Percentiles rank a stretch among this genome's conserved stretches.
phyloP scores from a whole-genome alignment of 73 alveolate species.

The Symbiodinium pilosum region DNA sequence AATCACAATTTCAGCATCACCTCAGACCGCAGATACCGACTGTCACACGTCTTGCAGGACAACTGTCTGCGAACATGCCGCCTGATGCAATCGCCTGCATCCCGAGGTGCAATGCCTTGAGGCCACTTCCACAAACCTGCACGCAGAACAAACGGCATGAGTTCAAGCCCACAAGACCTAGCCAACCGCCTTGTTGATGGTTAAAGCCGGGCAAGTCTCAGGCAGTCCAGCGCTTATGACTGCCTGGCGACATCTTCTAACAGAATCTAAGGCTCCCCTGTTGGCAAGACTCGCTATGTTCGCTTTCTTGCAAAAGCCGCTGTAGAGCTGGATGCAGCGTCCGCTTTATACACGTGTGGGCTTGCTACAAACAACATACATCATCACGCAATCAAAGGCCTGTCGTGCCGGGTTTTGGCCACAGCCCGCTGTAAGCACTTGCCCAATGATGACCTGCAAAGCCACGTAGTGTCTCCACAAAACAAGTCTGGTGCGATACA shows the following conservation, averaged over 20 bases:
- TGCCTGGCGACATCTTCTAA: too few species aligned
- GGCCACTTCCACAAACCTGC: slow-evolving; percentile 95
- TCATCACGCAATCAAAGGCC: too few species aligned
- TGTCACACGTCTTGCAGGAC: background rate
- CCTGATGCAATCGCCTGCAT: slow-evolving; percentile 85
- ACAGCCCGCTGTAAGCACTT: slow-evolving; percentile 94
- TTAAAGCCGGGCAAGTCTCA: slow-evolving; percentile 85
- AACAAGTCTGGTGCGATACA: background rate
- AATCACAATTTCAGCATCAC: slow-evolving; percentile 95
- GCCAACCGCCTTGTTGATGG: slow-evolving; percentile 91
- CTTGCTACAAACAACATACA: too few species aligned
- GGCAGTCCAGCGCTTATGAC: slow-evolving; percentile 88
- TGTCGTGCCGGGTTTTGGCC: slow-evolving; percentile 96
- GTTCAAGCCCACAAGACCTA: too few species aligned
- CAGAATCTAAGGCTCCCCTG: too few species aligned
- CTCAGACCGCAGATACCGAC: slow-evolving; percentile 1
- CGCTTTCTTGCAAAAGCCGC: too few species aligned
- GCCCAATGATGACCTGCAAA: slow-evolving; percentile 94
- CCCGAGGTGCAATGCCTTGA: slow-evolving; percentile 94
- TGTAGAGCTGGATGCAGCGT: too few species aligned
- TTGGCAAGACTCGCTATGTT: too few species aligned
- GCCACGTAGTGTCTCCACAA: background rate
- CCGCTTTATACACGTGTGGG: too few species aligned
- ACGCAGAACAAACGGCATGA: too few species aligned
- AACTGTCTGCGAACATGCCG: too few species aligned